Evolutionary conservation across 305 asterid genomes (phyloP).

Genomic region (Monarda citriodora): DNA sequence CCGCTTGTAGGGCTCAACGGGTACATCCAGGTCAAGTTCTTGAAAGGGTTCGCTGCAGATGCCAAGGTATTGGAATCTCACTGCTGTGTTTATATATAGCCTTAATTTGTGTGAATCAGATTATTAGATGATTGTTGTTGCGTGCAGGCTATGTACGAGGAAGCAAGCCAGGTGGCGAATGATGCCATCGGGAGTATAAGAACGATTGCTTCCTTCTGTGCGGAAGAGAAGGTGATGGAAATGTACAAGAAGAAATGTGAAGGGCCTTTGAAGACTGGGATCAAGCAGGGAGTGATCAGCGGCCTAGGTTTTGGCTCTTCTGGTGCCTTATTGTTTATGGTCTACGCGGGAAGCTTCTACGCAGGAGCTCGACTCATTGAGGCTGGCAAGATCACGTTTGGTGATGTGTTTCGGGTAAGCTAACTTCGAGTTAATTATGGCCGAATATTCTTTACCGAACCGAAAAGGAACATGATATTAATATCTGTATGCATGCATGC

Average conservation of each 20-base stretch:
- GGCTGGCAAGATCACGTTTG: conserved; percentile 52
- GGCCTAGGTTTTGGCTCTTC: conserved; percentile 73
- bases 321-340: conserved; percentile 39
- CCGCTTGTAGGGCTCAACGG: conserved; percentile 73
- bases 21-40: conserved; percentile 57
- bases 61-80: conserved; percentile 36
- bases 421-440: too few relatives aligned
- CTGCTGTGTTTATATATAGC: too few relatives aligned
- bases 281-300: conserved; percentile 60
- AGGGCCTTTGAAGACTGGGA: conserved; percentile 65
- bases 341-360: conserved; percentile 67
- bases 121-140: neutral
- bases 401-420: conserved; percentile 68
- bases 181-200: conserved; percentile 84
- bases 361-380: conserved; percentile 74
- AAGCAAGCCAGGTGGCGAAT: conserved; percentile 87
- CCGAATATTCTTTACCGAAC: too few relatives aligned
- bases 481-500: too few relatives aligned
- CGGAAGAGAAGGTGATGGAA: conserved; percentile 73
- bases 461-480: too few relatives aligned
- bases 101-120: too few relatives aligned
- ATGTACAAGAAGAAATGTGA: conserved; percentile 69
- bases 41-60: conserved; percentile 83
- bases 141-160: conserved; percentile 51
- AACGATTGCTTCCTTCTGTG: conserved; percentile 87